Evolutionary conservation across 768 basidiomycete species (phyloP), one percentile per base, ranked within the genome.

Genomic region (Agrocybe chaxingu): DNA sequence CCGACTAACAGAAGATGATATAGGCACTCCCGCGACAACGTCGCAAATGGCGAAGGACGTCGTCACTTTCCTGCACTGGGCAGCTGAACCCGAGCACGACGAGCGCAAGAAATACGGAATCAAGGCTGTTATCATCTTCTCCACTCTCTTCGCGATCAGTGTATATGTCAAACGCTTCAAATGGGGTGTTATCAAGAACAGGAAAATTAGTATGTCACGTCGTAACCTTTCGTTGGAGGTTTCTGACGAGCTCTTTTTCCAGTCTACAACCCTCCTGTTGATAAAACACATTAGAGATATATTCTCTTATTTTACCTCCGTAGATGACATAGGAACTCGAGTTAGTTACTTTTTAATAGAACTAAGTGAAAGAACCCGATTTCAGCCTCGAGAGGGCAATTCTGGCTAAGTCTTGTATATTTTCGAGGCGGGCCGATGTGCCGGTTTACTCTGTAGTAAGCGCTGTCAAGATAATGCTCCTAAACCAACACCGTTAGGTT

Each of bases 21-120:
- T 47, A 93, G 91, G 89, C 43, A 98, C 97, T 3, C 94, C 97
- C 10, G 92, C 96, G 9, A 99, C 97, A 42, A 87, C 93, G 5
- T 90, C 92, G 4, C 97, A 99, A 69, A 95, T 99, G 96, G 96
- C 97, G 59, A 99, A 98, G 79, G 97, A 99, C 64, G 94, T 99
- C 47, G 82, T 82, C 41, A 92, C 89, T 2, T 98, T 98, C 87
- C 73, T 98, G 44, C 84, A 84, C 73, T 98, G 95, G 95, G 92
- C 96, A 12, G 83, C 97, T 50, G 97, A 99, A 69, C 97, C 97
- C 30, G 97, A 99, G 68, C 90, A 95, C 62, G 97, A 99, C 64
- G 89, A 95, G 67, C 80, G 97, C 67, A 98, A 99, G 79, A 94
- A 92, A 80, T 86, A 87, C 65, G 96, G 97, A 57, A 75, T 98